Evolutionary conservation across 805 yeast genomes (phyloP).

Genomic region (Dipodascopsis tothii): DNA sequence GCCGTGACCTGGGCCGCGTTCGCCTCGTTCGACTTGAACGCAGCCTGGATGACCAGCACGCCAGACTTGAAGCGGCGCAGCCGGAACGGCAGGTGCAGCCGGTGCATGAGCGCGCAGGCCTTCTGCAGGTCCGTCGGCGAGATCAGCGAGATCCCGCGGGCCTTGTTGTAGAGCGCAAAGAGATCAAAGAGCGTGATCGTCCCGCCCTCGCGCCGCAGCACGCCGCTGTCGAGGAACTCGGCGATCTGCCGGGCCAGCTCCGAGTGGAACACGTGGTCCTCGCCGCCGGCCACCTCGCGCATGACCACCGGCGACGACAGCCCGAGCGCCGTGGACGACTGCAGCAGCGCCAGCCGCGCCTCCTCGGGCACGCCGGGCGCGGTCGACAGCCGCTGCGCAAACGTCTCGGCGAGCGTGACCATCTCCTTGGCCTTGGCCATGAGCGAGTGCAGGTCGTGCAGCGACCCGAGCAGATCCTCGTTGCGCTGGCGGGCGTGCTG

Average conservation of each 20-base stretch:
- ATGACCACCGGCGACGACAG: slow-evolving; percentile 27
- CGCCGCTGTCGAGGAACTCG: slow-evolving; percentile 49
- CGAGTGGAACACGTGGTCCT: slow-evolving; percentile 31
- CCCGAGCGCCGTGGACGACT: slow-evolving; percentile 30
- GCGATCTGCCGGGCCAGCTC: slow-evolving; percentile 73
- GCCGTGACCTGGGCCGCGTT: slow-evolving; percentile 33
- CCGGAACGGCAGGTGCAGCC: slow-evolving; percentile 49
- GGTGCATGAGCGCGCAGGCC: slow-evolving; percentile 51
- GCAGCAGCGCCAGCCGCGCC: slow-evolving; percentile 32
- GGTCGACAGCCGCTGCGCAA: slow-evolving; percentile 27
- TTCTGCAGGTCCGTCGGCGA: slow-evolving; percentile 59
- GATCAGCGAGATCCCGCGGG: slow-evolving; percentile 57
- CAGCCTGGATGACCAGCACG: slow-evolving; percentile 36
- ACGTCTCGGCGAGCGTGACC: slow-evolving; percentile 41
- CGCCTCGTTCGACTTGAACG: slow-evolving; percentile 31
- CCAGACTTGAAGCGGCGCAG: slow-evolving; percentile 37
- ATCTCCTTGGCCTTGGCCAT: slow-evolving; percentile 75
- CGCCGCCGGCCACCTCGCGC: slow-evolving; percentile 33
- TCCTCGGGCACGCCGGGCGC: slow-evolving; percentile 32
- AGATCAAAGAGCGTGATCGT: slow-evolving; percentile 54
- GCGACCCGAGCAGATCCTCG: slow-evolving; percentile 57
- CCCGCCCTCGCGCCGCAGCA: slow-evolving; percentile 48
- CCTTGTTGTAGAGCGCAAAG: slow-evolving; percentile 54
- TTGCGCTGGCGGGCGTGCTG: slow-evolving; percentile 50
- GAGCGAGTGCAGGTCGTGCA: slow-evolving; percentile 67